A percentile compares a stretch with the other conserved stretches of the same genome.
These are phyloP conservation scores for Exophiala calicioides DNA, from an alignment of 2,329 filamentous ascomycete species.

Conservation along the genomic window DNA sequence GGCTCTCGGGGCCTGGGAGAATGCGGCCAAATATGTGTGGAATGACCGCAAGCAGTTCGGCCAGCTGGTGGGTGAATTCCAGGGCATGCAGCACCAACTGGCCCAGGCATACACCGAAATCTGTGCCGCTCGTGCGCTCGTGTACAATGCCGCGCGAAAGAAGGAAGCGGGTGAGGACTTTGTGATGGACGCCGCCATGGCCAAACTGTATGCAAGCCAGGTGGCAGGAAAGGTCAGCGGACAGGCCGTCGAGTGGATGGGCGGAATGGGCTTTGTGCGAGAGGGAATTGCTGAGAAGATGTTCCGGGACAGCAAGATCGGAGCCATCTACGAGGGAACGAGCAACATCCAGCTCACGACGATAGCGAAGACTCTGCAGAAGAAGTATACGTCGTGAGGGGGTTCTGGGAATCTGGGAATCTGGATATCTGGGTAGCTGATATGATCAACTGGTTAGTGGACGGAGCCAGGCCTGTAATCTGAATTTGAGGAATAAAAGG, in stretches of 20 bases:
- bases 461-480: no score
- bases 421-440: no score
- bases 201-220: slow-evolving; percentile 91
- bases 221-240: slow-evolving; percentile 85
- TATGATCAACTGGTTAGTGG: no score
- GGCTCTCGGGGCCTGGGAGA: slow-evolving; percentile 91
- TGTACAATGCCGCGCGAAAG: slow-evolving; percentile 95
- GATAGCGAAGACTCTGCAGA: slow-evolving; percentile 70
- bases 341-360: slow-evolving; percentile 70
- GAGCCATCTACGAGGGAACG: slow-evolving; percentile 89
- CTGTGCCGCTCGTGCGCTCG: slow-evolving; percentile 81
- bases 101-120: slow-evolving; percentile 96
- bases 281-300: slow-evolving; percentile 98
- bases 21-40: slow-evolving; percentile 92
- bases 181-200: slow-evolving; percentile 95
- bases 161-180: slow-evolving; percentile 98
- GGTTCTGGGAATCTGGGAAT: not conserved
- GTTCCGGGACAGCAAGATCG: slow-evolving; percentile 97
- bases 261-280: slow-evolving; percentile 96
- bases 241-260: slow-evolving; percentile 97
- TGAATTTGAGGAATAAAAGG: no score
- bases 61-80: slow-evolving; percentile 89
- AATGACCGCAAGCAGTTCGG: slow-evolving; percentile 98
- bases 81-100: slow-evolving; percentile 99
- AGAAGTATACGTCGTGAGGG: slow-evolving; percentile 61